These are phyloP conservation scores for Podospora sp. DNA, from an alignment of 495 filamentous ascomycete species.

Conservation along the genomic window DNA sequence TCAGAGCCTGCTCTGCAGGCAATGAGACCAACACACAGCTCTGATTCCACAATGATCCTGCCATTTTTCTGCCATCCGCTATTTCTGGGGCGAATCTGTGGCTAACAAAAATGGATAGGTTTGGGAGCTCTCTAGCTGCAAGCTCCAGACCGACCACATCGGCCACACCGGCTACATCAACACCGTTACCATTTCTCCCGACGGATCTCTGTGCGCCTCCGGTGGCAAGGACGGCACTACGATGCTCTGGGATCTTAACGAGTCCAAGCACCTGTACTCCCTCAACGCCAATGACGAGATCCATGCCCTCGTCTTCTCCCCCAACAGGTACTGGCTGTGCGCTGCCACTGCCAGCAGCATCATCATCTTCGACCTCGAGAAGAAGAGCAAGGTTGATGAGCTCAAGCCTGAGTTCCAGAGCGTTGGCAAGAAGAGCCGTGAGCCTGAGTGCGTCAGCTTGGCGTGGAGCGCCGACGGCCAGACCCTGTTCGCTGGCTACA, in stretches of 20 bases:
- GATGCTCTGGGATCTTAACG: constrained; percentile 99
- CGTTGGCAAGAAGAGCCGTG: constrained; percentile 97
- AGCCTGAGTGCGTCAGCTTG: constrained; percentile 96
- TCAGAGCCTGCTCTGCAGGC: constrained; percentile 85
- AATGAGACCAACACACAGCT: constrained; percentile 98
- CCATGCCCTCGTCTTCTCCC: constrained; percentile 99
- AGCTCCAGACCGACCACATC: constrained; percentile 99
- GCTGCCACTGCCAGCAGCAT: constrained; percentile 94
- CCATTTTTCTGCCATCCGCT: constrained; percentile 22
- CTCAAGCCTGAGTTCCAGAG: constrained; percentile 97
- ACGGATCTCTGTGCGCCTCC: constrained; percentile 98
- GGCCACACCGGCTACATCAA: constrained; percentile 99
- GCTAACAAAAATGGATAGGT: constrained; percentile 60
- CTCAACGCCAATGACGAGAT: constrained; percentile 99
- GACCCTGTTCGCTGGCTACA: constrained; percentile 99
- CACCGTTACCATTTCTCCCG: constrained; percentile 99
- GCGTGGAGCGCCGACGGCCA: constrained; percentile 98
- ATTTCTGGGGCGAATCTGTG: background rate
- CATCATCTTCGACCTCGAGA: constrained; percentile 99
- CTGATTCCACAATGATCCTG: constrained; percentile 64
- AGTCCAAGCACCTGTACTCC: constrained; percentile 99
- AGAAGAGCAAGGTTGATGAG: constrained; percentile 99
- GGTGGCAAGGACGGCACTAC: constrained; percentile 99
- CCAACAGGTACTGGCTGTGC: constrained; percentile 99
- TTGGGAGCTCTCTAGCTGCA: constrained; percentile 99